A percentile compares a stretch with the other conserved stretches of the same genome.
Evolutionary conservation across 352 stramenopile genomes (phyloP).

Genomic region (Paralagenidium karlingii): DNA sequence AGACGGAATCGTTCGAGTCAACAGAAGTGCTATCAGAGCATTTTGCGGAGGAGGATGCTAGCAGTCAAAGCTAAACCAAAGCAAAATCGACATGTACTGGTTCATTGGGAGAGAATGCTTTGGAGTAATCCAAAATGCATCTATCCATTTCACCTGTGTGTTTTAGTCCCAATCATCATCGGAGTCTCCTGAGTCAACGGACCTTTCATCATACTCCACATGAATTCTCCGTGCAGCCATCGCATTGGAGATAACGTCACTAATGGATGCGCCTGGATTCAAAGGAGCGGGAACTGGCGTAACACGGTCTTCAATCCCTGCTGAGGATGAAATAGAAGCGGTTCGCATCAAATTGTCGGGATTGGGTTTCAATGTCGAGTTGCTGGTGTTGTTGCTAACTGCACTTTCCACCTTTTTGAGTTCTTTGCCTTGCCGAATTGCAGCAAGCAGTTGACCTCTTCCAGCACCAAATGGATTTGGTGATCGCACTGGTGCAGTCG

Average conservation of each 20-base stretch:
- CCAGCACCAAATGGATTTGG: slow-evolving; percentile 57
- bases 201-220: slow-evolving; percentile 61
- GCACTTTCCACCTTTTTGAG: slow-evolving; percentile 24
- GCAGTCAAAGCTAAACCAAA: no score
- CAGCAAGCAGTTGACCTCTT: slow-evolving; percentile 59
- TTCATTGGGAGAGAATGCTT: no score
- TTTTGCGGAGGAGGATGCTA: no score
- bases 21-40: no score
- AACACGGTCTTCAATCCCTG: background rate
- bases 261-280: slow-evolving; percentile 43
- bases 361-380: no score
- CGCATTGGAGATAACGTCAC: slow-evolving; percentile 68
- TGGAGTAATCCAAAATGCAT: no score
- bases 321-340: background rate
- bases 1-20: no score
- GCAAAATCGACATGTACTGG: no score
- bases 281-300: slow-evolving; percentile 4
- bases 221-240: slow-evolving; percentile 71
- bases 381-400: background rate
- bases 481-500: slow-evolving; percentile 8
- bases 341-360: no score
- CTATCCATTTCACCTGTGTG: no score
- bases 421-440: slow-evolving; percentile 53
- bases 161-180: slow-evolving; percentile 71
- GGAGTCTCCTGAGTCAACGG: slow-evolving; percentile 43